These are phyloP conservation scores for Pseudogymnoascus pannorum DNA, from an alignment of 2,329 filamentous ascomycete genomes.

Conservation along the genomic window DNA sequence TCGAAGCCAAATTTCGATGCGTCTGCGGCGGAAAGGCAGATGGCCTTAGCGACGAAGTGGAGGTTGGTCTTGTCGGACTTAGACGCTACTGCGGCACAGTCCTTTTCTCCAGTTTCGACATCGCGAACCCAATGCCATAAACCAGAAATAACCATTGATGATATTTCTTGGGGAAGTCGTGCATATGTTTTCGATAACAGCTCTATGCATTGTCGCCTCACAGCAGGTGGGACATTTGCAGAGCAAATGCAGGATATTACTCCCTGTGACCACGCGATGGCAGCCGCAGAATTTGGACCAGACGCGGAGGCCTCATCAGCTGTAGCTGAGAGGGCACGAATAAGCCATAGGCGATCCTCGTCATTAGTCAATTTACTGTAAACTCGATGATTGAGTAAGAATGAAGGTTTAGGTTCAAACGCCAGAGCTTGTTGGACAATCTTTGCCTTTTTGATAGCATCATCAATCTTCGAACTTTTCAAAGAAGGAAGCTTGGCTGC, in stretches of 20 bases:
- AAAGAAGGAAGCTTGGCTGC: slow-evolving; percentile 45
- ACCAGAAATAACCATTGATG: slow-evolving; percentile 58
- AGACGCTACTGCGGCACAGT: slow-evolving; percentile 59
- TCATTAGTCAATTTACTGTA: slow-evolving; percentile 71
- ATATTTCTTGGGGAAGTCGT: slow-evolving; percentile 49
- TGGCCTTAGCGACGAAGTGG: slow-evolving; percentile 50
- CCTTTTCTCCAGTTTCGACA: slow-evolving; percentile 66
- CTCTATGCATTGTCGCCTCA: slow-evolving; percentile 56
- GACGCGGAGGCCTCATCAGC: slow-evolving; percentile 42
- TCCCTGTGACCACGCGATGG: slow-evolving; percentile 72
- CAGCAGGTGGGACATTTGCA: slow-evolving; percentile 48
- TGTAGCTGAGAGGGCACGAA: slow-evolving; percentile 59
- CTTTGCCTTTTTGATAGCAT: slow-evolving; percentile 53
- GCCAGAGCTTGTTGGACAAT: slow-evolving; percentile 59
- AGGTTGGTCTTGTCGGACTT: slow-evolving; percentile 61
- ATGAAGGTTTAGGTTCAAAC: slow-evolving; percentile 74
- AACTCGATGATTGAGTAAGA: slow-evolving; percentile 74
- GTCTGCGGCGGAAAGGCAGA: slow-evolving; percentile 54
- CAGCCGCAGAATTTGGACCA: slow-evolving; percentile 43
- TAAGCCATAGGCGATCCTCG: slow-evolving; percentile 73
- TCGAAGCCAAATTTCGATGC: slow-evolving; percentile 36
- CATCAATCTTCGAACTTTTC: slow-evolving; percentile 46
- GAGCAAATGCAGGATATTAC: slow-evolving; percentile 73
- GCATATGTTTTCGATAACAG: slow-evolving; percentile 60
- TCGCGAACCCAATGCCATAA: slow-evolving; percentile 74